Evolutionary conservation across 2,329 filamentous ascomycete species (phyloP).

Genomic region (Cercospora janseana): DNA sequence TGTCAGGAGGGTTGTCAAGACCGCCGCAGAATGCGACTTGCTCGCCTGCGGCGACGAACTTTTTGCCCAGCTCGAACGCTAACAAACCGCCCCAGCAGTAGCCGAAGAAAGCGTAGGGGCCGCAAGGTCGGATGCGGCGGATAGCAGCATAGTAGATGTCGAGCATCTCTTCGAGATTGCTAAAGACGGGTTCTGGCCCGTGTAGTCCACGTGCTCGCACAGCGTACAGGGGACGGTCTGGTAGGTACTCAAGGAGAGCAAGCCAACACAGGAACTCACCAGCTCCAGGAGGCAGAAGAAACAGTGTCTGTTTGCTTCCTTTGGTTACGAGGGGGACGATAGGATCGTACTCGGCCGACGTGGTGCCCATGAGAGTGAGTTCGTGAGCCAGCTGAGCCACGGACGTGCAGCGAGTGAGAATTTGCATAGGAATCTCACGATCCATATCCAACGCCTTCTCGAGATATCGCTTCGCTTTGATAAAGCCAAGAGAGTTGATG

Average conservation of each 20-base stretch:
- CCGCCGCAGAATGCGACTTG: slow-evolving; percentile 46
- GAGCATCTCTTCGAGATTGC: slow-evolving; percentile 43
- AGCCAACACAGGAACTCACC: slow-evolving; percentile 44
- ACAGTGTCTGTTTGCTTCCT: slow-evolving; percentile 35
- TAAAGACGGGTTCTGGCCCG: slow-evolving; percentile 40
- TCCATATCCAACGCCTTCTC: slow-evolving; percentile 24
- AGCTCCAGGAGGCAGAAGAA: slow-evolving; percentile 42
- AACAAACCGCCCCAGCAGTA: slow-evolving; percentile 54
- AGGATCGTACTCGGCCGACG: slow-evolving; percentile 32
- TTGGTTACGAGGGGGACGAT: slow-evolving; percentile 34
- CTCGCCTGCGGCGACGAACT: slow-evolving; percentile 38
- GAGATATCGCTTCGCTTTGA: slow-evolving; percentile 24
- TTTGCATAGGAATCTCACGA: slow-evolving; percentile 21
- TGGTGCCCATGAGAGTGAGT: slow-evolving; percentile 21
- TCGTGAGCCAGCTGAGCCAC: slow-evolving; percentile 21
- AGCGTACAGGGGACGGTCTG: slow-evolving; percentile 49
- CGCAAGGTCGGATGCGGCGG: slow-evolving; percentile 44
- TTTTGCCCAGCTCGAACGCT: slow-evolving; percentile 52
- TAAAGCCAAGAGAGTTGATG: slow-evolving; percentile 24
- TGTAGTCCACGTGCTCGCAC: slow-evolving; percentile 49
- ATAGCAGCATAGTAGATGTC: slow-evolving; percentile 45
- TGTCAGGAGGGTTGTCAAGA: slow-evolving; percentile 52
- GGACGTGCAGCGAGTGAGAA: slow-evolving; percentile 19
- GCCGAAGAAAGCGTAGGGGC: slow-evolving; percentile 54
- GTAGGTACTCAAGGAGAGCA: slow-evolving; percentile 41